Evolutionary conservation across 2,329 filamentous ascomycete species (phyloP), one percentile per base, ranked within the genome.

Genomic region (Colletotrichum godetiae): DNA sequence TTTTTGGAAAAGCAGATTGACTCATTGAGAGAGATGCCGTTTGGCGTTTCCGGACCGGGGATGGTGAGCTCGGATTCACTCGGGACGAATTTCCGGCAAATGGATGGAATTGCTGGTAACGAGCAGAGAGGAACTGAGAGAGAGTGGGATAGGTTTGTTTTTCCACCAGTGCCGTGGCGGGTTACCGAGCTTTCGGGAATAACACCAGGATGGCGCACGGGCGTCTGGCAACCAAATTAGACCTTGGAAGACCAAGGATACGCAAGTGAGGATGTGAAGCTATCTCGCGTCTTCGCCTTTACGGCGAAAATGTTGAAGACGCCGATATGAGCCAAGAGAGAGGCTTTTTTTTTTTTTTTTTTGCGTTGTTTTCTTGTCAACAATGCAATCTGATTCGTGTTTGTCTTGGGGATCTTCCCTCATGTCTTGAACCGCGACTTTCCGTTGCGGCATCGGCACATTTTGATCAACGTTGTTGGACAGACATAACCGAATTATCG

Each of bases 371-470:
- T 49, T 69, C 29, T 59, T 15, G 5, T 5, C 19, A n/a, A 12
- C 5, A 19, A 19, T 62, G 22, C 35, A 53, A 27, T 24, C 52
- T 15, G 11, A 42, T 56, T 52, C 63, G 46, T 56, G 19, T 24
- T 55, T 37, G 46, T n/a, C 24, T 15, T 33, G n/a, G 33, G 37
- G 27, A 33, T 29, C 42, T 22, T 52, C 10, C 46, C 7, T 37
- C n/a, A 15, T 69, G 60, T 67, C 63, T 71, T 67, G 68, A 37
- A 29, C 68, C 68, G 68, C 49, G 29, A 49, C 46, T 71, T 67
- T 56, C 68, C 68, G 68, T 24, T 27, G 63, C 56, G 56, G 63
- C 56, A 61, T 49, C 63, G 69, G 63, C 52, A 68, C 31, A 49
- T 49, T 49, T 52, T 35, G 64, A 37, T 33, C 33, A 53, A 59